A percentile compares a stretch with the other conserved stretches of the same genome.
Conservation (phyloP, 2,329 filamentous ascomycete genomes). For the Monilinia vaccinii-corymbosi region DNA sequence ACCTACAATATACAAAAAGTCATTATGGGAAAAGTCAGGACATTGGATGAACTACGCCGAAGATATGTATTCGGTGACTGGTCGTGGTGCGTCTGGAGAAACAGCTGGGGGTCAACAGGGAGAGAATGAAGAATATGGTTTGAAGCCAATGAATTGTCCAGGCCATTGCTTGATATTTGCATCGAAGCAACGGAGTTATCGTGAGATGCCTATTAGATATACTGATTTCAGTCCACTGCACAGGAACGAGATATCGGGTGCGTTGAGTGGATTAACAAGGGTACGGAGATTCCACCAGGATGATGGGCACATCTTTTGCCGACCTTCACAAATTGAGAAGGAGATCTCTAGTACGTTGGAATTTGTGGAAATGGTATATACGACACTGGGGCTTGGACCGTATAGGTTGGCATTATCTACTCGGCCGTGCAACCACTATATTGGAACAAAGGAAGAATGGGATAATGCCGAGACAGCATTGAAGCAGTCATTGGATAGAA, state of each 20-base stretch:
- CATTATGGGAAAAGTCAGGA: slow-evolving; percentile 76
- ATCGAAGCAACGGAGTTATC: slow-evolving; percentile 63
- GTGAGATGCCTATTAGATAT: slow-evolving; percentile 73
- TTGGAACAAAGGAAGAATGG: slow-evolving; percentile 65
- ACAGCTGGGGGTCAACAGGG: slow-evolving; percentile 36
- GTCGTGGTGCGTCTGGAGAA: slow-evolving; percentile 29
- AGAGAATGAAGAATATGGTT: slow-evolving; percentile 63
- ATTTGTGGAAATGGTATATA: slow-evolving; percentile 66
- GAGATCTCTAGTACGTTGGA: slow-evolving; percentile 67
- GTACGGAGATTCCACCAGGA: slow-evolving; percentile 86
- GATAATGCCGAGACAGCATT: slow-evolving; percentile 59
- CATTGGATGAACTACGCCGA: slow-evolving; percentile 86
- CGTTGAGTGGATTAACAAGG: slow-evolving; percentile 71
- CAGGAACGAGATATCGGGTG: slow-evolving; percentile 75
- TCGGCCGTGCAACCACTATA: slow-evolving; percentile 65
- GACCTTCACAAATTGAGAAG: slow-evolving; percentile 61
- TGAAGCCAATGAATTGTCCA: slow-evolving; percentile 92
- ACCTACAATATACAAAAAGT: slow-evolving; percentile 83
- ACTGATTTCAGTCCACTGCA: slow-evolving; percentile 85
- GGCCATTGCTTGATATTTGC: slow-evolving; percentile 81
- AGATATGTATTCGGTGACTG: slow-evolving; percentile 80
- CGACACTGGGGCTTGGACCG: slow-evolving; percentile 58
- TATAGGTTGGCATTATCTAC: slow-evolving; percentile 75
- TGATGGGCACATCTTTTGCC: slow-evolving; percentile 85
- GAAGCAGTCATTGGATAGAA: slow-evolving; percentile 50